Evolutionary conservation across 352 stramenopile species (phyloP), one percentile per base, ranked within the genome.

Genomic region (Pythium myriotylum): DNA sequence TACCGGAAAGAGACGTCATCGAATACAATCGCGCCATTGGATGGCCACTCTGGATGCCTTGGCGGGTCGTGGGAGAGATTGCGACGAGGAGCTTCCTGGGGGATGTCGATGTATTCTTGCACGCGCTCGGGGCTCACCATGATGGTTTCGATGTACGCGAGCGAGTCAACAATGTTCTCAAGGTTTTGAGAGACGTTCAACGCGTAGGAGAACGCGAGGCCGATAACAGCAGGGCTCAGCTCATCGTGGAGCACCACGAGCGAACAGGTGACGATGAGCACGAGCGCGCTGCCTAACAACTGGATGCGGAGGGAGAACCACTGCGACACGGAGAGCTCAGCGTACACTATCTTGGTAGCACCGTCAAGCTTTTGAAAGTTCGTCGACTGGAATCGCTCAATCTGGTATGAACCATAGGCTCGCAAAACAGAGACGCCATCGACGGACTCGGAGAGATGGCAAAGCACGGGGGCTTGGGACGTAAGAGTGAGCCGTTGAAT

Each of bases 201-300:
- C 10, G 77, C 77, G 68, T 95, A 98, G 12, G 83, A 87, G 59
- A 98, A 94, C 8, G 96, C 71, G 1, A 98, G 64, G 7, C 79
- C 92, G 14, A 89, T 77, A 4, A 98, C 23, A 4, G 85, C 87
- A 12, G 89, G 70, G 7, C 67, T 73, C 9, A 85, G 56, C 3
- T 49, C 42, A 2, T 70, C 40, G 19, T 53, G 73, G 1, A 85
- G 49, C 17, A 65, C 24, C 12, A 74, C 73, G 0, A 85, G 45
- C 9, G 80, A 63, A 1, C 54, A 33, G 0, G 71, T 74, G 0
- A 82, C 69, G 0, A 85, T 53, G 14, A 77, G 2, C 22, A 81
- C 53, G 45, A 85, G 54, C 9, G 81, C 62, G 0, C 59, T 62
- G 37, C 76, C 78, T 1, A 88, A 9, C 1, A 86, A 24, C 59